Evolutionary conservation across 352 stramenopile species (phyloP).

Genomic region (Phytophthora kernoviae): DNA sequence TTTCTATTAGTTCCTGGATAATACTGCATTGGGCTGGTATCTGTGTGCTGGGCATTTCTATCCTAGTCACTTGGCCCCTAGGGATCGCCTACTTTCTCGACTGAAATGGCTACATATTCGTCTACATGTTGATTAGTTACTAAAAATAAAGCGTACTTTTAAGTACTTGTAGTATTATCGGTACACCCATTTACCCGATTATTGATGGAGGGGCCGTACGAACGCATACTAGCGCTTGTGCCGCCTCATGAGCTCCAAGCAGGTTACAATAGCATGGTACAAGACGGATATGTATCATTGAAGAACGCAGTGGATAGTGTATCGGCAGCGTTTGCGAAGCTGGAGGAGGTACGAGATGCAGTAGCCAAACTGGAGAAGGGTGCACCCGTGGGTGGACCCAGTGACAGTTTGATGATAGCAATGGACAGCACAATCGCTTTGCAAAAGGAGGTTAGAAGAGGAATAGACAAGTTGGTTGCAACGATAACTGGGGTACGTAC

Average conservation of each 20-base stretch:
- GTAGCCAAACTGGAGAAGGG: constrained; percentile 2
- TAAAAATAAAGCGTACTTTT: too few species aligned
- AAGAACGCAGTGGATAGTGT: constrained; percentile 13
- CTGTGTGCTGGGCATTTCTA: constrained; percentile 20
- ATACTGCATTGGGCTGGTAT: constrained; percentile 8
- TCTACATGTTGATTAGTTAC: too few species aligned
- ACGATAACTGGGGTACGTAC: background rate
- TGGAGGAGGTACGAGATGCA: constrained; percentile 16
- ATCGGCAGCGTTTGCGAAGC: constrained; percentile 5
- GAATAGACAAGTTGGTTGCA: background rate
- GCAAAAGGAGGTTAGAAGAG: background rate
- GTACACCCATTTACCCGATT: background rate
- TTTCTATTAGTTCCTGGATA: background rate
- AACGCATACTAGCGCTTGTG: constrained; percentile 19
- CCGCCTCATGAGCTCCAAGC: constrained; percentile 4
- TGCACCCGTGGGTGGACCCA: background rate
- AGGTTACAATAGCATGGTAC: constrained; percentile 10
- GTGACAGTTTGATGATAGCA: background rate
- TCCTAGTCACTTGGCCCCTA: constrained; percentile 24
- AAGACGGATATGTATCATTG: constrained; percentile 6
- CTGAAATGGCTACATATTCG: background rate
- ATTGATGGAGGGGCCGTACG: constrained; percentile 8
- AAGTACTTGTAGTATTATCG: too few species aligned
- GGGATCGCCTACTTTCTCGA: constrained; percentile 12
- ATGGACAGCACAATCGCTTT: constrained; percentile 1